Evolutionary conservation across 495 filamentous ascomycete species (phyloP).

Genomic region (Penicillium pulvis): DNA sequence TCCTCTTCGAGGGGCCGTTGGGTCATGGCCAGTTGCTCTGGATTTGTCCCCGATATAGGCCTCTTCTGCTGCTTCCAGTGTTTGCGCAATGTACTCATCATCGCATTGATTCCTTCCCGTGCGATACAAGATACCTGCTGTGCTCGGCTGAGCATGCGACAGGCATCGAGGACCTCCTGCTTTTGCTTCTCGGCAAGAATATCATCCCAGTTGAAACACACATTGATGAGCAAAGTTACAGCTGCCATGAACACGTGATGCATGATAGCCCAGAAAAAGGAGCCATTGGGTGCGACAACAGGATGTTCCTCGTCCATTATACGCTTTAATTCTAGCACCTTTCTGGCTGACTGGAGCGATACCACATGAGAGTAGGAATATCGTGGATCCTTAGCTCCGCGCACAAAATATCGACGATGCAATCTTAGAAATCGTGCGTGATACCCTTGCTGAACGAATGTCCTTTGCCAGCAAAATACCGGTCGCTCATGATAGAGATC

Average conservation of each 20-base stretch:
- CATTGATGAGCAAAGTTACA: constrained; percentile 48
- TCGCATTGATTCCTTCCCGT: constrained; percentile 35
- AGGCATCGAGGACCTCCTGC: constrained; percentile 45
- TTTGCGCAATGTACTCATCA: constrained; percentile 40
- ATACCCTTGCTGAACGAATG: constrained; percentile 42
- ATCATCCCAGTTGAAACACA: constrained; percentile 49
- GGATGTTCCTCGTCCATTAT: constrained; percentile 44
- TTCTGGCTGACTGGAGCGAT: constrained; percentile 47
- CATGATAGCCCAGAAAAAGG: constrained; percentile 41
- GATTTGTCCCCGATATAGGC: not conserved
- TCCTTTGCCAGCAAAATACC: constrained; percentile 42
- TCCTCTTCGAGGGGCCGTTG: not conserved
- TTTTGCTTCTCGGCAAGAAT: constrained; percentile 41
- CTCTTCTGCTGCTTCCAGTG: constrained; percentile 32
- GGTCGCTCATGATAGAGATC: constrained; percentile 39
- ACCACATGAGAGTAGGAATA: constrained; percentile 49
- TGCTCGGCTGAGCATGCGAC: constrained; percentile 46
- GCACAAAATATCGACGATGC: constrained; percentile 45
- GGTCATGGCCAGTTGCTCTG: not conserved
- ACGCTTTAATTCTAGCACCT: constrained; percentile 40
- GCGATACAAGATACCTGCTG: constrained; percentile 34
- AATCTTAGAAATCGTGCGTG: constrained; percentile 46
- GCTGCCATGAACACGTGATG: constrained; percentile 51
- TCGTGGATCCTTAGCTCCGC: constrained; percentile 39
- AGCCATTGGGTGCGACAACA: constrained; percentile 27